phyloP scores from a whole-genome alignment of 1,284 basidiomycete genomes.

The Ganoderma boninense region DNA sequence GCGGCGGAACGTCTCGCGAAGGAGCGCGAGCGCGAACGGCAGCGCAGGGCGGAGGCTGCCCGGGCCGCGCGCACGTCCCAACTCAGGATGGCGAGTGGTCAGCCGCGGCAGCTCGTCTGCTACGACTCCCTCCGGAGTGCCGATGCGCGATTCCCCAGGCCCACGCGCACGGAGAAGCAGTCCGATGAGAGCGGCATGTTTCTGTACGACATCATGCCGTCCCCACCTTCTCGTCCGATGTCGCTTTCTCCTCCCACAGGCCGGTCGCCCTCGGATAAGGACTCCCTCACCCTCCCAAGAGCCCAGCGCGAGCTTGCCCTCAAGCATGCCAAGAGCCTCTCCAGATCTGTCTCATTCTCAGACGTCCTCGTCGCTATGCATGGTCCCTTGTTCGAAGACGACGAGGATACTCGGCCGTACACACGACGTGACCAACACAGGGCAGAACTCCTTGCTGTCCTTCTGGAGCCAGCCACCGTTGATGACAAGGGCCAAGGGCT shows the following conservation, averaged over 20 bases:
- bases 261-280: slow-evolving; percentile 32
- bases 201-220: slow-evolving; percentile 38
- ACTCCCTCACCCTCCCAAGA: slow-evolving; percentile 33
- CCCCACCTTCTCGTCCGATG: slow-evolving; percentile 29
- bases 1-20: slow-evolving; percentile 40
- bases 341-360: slow-evolving; percentile 56
- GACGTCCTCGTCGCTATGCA: slow-evolving; percentile 67
- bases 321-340: slow-evolving; percentile 32
- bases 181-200: slow-evolving; percentile 29
- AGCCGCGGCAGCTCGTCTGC: slow-evolving; percentile 38
- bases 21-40: slow-evolving; percentile 42
- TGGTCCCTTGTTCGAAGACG: slow-evolving; percentile 63
- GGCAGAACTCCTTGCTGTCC: slow-evolving; percentile 53
- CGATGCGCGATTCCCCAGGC: slow-evolving; percentile 32
- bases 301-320: slow-evolving; percentile 36
- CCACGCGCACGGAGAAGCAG: slow-evolving; percentile 22
- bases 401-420: slow-evolving; percentile 42
- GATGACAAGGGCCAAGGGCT: slow-evolving; percentile 45
- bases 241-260: slow-evolving; percentile 29
- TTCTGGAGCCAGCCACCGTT: slow-evolving; percentile 53
- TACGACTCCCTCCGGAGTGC: slow-evolving; percentile 38
- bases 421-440: slow-evolving; percentile 42
- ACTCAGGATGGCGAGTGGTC: slow-evolving; percentile 34
- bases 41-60: slow-evolving; percentile 40
- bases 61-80: slow-evolving; percentile 39